phyloP scores from a whole-genome alignment of 495 filamentous ascomycete genomes.

The Aspergillus haitiensis region DNA sequence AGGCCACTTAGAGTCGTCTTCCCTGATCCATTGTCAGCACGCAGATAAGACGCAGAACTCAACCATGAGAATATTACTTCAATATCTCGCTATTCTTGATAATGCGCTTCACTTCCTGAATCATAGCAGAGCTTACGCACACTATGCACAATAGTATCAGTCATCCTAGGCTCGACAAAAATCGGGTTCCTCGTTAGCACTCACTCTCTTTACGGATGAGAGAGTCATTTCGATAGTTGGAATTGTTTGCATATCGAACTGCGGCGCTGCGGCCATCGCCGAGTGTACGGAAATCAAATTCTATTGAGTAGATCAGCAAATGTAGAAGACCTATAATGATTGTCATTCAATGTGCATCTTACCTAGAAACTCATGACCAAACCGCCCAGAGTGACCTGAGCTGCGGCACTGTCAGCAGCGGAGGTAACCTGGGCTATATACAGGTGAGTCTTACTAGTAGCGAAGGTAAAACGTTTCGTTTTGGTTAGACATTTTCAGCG shows the following conservation, averaged over 20 bases:
- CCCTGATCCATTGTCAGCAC: conserved; percentile 51
- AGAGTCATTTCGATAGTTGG: conserved; percentile 98
- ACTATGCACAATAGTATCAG: conserved; percentile 57
- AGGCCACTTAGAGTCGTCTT: conserved; percentile 99
- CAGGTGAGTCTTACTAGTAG: conserved; percentile 75
- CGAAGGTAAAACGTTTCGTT: conserved; percentile 91
- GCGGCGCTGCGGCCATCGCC: conserved; percentile 94
- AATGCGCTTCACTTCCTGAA: conserved; percentile 92
- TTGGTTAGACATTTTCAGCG: conserved; percentile 47
- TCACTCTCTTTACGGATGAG: conserved; percentile 98
- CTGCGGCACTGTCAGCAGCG: conserved; percentile 58
- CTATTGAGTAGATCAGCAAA: conserved; percentile 50
- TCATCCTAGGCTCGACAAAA: conserved; percentile 11
- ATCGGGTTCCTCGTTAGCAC: conserved; percentile 33
- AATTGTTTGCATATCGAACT: conserved; percentile 98
- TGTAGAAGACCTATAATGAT: not conserved
- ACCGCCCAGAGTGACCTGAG: conserved; percentile 96
- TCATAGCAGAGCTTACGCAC: conserved; percentile 91
- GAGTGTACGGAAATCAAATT: conserved; percentile 94
- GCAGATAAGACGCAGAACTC: too few species aligned
- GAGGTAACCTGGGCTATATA: conserved; percentile 43
- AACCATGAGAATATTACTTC: conserved; percentile 61
- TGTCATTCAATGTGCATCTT: conserved; percentile 20
- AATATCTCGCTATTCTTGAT: conserved; percentile 98
- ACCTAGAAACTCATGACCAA: conserved; percentile 99